Base-by-base conservation (phyloP, 768 basidiomycete genomes). In the Russula compacta region DNA sequence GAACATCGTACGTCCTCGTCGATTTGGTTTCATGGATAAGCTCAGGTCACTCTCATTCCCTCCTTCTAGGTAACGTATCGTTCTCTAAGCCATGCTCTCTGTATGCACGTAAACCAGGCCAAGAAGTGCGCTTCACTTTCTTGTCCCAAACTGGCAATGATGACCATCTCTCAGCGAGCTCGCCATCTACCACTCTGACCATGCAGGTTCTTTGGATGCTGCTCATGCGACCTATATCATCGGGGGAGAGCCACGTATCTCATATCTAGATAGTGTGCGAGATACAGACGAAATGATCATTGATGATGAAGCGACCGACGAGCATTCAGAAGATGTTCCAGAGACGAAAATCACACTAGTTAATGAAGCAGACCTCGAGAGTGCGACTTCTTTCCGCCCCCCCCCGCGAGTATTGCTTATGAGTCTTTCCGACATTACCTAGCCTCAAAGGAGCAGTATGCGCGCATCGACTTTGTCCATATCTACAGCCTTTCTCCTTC, bases 401-500 rank as follows among this genome's bases (percentile, higher is more conserved):
- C 44, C 24, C 3, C 24, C 8, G 2, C 29, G 15, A 1, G 39
- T 42, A 24, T 35, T 1, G 33, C 24, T 19, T 24, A 42, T 48
- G 43, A 38, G 15, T 12, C 35, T n/a, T 42, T 59, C 14, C 24
- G 35, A 40, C 60, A 40, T 38, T 17, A n/a, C n/a, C 29, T 64
- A 89, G 89, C 67, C 57, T 76, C 79, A 0, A 84, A 79, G 69
- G 70, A 75, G 4, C 76, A 78, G 53, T 89, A 85, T 65, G 65
- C 69, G 0, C 77, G 74, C 29, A 66, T 89, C n/a, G 68, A 77
- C 63, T 80, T 80, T 1, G 74, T 84, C 14, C 82, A 87, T 65
- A 72, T 92, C 9, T 92, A 92, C 70, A 83, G 86, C 67, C 69
- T 92, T 35, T 83, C 89, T 0, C 84, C 88, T 1, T 80, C 83